Conservation (phyloP, 2,329 filamentous ascomycete genomes). For the Pseudogymnoascus sp. region DNA sequence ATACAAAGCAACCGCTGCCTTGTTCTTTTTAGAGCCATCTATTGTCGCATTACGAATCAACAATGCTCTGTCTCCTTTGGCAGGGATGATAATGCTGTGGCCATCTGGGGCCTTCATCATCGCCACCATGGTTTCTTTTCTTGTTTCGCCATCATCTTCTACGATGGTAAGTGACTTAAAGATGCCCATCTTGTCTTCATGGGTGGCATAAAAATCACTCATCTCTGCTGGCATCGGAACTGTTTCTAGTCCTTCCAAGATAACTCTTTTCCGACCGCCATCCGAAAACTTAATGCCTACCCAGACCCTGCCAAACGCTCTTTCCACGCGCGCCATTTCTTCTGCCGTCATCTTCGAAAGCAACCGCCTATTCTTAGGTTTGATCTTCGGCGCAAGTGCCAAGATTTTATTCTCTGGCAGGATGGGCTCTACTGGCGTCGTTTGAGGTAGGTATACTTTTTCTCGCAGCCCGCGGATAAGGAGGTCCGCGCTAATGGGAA, state of each 20-base stretch:
- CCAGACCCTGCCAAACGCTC: slow-evolving; percentile 64
- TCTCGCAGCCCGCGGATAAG: slow-evolving; percentile 60
- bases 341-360: slow-evolving; percentile 48
- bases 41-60: slow-evolving; percentile 5
- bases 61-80: neutral
- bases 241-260: slow-evolving; percentile 23
- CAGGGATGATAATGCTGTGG: slow-evolving; percentile 18
- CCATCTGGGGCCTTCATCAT: slow-evolving; percentile 18
- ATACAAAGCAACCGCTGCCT: neutral
- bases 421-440: slow-evolving; percentile 20
- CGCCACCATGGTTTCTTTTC: neutral
- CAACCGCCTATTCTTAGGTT: slow-evolving; percentile 55
- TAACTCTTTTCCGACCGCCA: slow-evolving; percentile 20
- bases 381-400: slow-evolving; percentile 67
- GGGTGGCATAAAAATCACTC: slow-evolving; percentile 1
- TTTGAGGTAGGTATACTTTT: slow-evolving; percentile 57
- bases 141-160: neutral
- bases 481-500: slow-evolving; percentile 61
- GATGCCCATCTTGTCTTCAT: slow-evolving; percentile 1
- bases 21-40: slow-evolving; percentile 1
- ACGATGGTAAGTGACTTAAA: slow-evolving; percentile 1
- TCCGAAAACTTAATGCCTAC: slow-evolving; percentile 32
- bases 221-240: slow-evolving; percentile 13
- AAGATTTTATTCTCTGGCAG: slow-evolving; percentile 25
- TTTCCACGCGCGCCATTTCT: slow-evolving; percentile 49